phyloP scores from a whole-genome alignment of 2,329 filamentous ascomycete species.

The Ceratocystis destructans region DNA sequence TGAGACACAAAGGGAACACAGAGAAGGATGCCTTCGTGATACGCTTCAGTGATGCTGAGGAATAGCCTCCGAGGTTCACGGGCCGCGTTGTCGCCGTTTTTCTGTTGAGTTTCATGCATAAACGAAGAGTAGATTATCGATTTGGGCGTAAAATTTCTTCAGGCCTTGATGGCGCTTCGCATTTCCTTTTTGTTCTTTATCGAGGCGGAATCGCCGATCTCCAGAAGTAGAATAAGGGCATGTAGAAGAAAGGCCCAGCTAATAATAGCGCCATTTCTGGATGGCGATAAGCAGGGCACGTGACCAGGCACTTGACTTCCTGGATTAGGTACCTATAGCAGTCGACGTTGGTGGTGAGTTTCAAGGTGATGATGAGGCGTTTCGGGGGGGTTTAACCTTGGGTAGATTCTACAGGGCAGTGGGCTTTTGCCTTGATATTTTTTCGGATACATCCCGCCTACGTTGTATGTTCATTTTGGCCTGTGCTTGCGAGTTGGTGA shows the following conservation, averaged over 20 bases:
- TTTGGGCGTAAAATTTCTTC: background rate
- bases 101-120: too few relatives aligned
- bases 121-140: background rate
- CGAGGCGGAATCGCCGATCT: background rate
- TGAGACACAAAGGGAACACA: too few relatives aligned
- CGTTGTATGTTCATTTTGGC: background rate
- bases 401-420: background rate
- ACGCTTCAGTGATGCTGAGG: too few relatives aligned
- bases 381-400: background rate
- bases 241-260: too few relatives aligned
- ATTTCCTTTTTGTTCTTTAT: background rate
- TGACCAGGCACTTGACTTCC: background rate
- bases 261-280: constrained; percentile 1
- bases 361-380: too few relatives aligned
- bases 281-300: background rate
- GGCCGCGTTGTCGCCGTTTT: too few relatives aligned
- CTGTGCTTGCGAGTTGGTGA: constrained; percentile 1
- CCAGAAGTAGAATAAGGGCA: background rate
- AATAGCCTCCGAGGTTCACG: too few relatives aligned
- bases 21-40: too few relatives aligned
- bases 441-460: background rate
- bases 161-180: background rate
- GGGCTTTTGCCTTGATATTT: background rate
- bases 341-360: background rate
- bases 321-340: background rate